These are phyloP conservation scores for Citrus glauca DNA, from an alignment of 345 rosid genomes.

Conservation along the genomic window DNA sequence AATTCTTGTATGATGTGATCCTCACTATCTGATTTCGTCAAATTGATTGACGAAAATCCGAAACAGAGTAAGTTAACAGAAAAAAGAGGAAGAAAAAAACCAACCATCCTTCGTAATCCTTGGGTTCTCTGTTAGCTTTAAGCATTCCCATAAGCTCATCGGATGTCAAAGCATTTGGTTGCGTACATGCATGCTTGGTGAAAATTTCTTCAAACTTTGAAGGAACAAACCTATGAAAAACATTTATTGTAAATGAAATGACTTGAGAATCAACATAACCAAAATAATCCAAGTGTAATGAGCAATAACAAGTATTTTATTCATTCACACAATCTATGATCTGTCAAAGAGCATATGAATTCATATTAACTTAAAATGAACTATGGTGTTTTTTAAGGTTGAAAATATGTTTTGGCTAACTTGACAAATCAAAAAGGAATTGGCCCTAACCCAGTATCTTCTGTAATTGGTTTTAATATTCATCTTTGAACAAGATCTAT, in stretches of 20 bases:
- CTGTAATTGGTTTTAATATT: too few relatives aligned
- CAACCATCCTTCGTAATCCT: slow-evolving; percentile 55
- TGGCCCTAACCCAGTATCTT: too few relatives aligned
- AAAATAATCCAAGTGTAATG: not conserved
- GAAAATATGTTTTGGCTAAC: too few relatives aligned
- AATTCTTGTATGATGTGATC: too few relatives aligned
- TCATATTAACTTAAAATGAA: too few relatives aligned
- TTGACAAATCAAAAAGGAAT: too few relatives aligned
- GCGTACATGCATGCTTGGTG: slow-evolving; percentile 41
- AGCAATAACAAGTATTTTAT: too few relatives aligned
- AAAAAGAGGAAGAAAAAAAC: slow-evolving; percentile 9
- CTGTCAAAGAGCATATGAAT: not conserved
- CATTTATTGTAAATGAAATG: not conserved
- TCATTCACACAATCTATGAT: not conserved
- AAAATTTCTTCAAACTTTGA: slow-evolving; percentile 77
- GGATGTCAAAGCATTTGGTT: slow-evolving; percentile 44
- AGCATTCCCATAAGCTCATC: slow-evolving; percentile 47
- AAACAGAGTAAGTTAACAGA: not conserved
- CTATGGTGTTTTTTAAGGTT: too few relatives aligned
- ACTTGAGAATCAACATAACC: not conserved
- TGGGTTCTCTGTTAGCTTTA: slow-evolving; percentile 50
- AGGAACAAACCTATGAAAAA: slow-evolving; percentile 48
- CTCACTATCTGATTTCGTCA: not conserved
- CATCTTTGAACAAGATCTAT: not conserved
- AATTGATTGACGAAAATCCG: not conserved